Evolutionary conservation across 2,329 filamentous ascomycete genomes (phyloP).

Genomic region (Sporothrix pallida): DNA sequence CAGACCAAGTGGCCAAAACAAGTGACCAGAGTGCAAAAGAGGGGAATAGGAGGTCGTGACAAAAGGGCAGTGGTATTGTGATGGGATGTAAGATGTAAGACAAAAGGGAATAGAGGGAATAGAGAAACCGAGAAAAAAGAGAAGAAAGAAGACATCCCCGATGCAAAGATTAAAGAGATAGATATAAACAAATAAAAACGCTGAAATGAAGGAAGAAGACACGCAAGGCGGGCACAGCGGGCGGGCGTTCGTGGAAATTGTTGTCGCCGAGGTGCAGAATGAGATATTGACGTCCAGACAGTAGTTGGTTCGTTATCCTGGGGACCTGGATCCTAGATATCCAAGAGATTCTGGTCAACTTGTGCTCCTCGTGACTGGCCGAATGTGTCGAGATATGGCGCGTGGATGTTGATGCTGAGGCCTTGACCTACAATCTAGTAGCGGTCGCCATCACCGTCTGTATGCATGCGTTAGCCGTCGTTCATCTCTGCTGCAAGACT

Average conservation of each 20-base stretch:
- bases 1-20: not conserved
- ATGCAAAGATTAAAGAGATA: constrained; percentile 22
- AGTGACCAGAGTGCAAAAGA: constrained; percentile 10
- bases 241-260: no score
- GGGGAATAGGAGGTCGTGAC: not conserved
- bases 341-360: no score
- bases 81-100: not conserved
- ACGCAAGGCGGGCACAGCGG: not conserved
- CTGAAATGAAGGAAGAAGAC: constrained; percentile 3
- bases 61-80: constrained; percentile 20
- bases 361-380: not conserved
- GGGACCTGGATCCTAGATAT: no score
- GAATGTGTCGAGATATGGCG: not conserved
- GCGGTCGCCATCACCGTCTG: constrained; percentile 53
- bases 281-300: no score
- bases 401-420: not conserved
- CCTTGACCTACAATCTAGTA: constrained; percentile 35
- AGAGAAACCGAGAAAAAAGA: not conserved
- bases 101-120: not conserved
- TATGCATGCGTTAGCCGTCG: constrained; percentile 46
- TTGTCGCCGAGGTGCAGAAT: not conserved
- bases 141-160: constrained; percentile 16
- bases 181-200: constrained; percentile 17
- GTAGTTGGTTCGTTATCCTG: no score
- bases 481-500: no score